Evolutionary conservation across 768 basidiomycete species (phyloP).

Genomic region (Mycena sanguinolenta): DNA sequence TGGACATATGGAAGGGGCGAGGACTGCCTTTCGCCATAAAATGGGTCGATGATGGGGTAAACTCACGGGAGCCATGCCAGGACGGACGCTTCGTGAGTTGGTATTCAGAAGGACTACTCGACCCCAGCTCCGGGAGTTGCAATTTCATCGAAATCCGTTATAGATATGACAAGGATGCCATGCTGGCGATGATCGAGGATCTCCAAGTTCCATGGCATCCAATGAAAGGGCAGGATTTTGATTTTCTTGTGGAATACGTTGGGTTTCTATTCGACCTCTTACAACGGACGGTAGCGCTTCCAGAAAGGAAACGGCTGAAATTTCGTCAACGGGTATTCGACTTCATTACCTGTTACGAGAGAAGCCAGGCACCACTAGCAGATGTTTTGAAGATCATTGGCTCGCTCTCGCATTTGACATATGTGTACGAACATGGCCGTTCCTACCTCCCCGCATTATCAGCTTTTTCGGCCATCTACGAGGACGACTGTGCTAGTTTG

Average conservation of each 20-base stretch:
- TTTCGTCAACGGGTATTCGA: not conserved
- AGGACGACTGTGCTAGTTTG: not conserved
- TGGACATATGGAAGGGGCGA: too few relatives aligned
- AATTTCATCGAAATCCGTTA: slow-evolving; percentile 13
- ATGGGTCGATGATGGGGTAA: slow-evolving; percentile 13
- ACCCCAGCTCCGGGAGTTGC: not conserved
- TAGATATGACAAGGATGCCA: slow-evolving; percentile 3
- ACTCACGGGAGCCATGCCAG: not conserved
- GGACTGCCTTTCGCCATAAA: slow-evolving; percentile 10
- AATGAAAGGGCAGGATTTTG: slow-evolving; percentile 13
- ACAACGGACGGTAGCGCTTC: not conserved
- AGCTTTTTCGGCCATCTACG: slow-evolving; percentile 1
- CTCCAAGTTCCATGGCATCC: slow-evolving; percentile 7
- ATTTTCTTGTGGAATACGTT: slow-evolving; percentile 15
- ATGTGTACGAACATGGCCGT: slow-evolving; percentile 1
- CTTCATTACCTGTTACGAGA: not conserved
- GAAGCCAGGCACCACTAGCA: not conserved
- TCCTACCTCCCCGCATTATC: slow-evolving; percentile 5
- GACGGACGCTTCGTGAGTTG: not conserved
- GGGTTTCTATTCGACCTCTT: slow-evolving; percentile 8
- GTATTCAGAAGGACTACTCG: slow-evolving; percentile 3
- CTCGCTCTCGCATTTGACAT: too few relatives aligned
- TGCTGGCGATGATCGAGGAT: slow-evolving; percentile 7
- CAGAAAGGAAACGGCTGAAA: too few relatives aligned
- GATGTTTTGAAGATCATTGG: slow-evolving; percentile 6